Evolutionary conservation across 1,284 basidiomycete genomes (phyloP), one percentile per base, ranked within the genome.

Genomic region (Trichosporon sp.): DNA sequence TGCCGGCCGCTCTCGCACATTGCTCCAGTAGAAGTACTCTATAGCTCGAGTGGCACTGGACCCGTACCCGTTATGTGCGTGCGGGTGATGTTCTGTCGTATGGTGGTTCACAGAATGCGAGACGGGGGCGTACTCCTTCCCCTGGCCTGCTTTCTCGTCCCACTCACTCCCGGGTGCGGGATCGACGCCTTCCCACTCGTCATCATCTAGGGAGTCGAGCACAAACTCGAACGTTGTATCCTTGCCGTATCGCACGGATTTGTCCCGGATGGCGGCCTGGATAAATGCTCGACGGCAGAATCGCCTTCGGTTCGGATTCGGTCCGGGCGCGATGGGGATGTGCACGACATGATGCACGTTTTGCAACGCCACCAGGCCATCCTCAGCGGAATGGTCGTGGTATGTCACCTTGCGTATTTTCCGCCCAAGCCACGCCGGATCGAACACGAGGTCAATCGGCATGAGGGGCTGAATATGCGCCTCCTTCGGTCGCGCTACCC

Each of bases 361-460:
- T 31, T 63, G 31, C 59, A n/a, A 14, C 4, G 59, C 59, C 5
- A 63, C 59, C 12, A 63, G 59, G 1, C 59, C 59, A 31, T 63
- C 59, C 59, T 63, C 31, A 8, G 59, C 59, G 14, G 32, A 37
- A 16, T 63, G 59, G 32, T 63, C 59, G 59, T 63, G 59, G 35
- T 63, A 63, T 31, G 59, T 63, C 31, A 63, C 59, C 16, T 63
- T 63, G 16, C 19, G 7, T 5, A 63, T 32, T 3, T 19, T 4
- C 31, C 2, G 12, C 14, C 59, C 59, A 1, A 63, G 59, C 59
- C 59, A 63, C 6, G 31, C 14, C 5, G 32, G 12, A 14, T 63
- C 59, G 14, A 63, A 63, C 12, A 63, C 59, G 32, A 63, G 59
- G 31, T 63, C 59, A 16, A 63, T 63, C 32, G 59, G 59, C 59